Percentiles rank a stretch among this genome's conserved stretches.
Conservation (phyloP, 2,329 filamentous ascomycete genomes). For the Phaeosphaeria sp. region DNA sequence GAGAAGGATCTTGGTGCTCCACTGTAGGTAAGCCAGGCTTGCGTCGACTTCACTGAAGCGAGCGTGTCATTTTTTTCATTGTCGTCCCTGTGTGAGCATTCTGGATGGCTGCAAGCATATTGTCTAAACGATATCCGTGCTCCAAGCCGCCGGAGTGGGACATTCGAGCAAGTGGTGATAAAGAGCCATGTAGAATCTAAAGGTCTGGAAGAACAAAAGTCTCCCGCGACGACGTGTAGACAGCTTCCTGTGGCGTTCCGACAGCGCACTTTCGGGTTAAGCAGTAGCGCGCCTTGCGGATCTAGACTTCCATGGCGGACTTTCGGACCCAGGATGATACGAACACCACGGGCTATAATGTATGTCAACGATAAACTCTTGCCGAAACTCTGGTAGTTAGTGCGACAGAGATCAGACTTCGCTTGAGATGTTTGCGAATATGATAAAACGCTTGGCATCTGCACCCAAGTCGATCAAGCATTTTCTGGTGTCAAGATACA, state of each 20-base stretch:
- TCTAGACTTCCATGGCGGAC: not conserved
- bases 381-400: not conserved
- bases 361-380: not conserved
- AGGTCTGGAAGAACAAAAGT: too few relatives aligned
- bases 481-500: not conserved
- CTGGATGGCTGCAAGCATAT: too few relatives aligned
- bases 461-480: not conserved
- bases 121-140: too few relatives aligned
- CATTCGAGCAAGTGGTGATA: too few relatives aligned
- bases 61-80: too few relatives aligned
- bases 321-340: not conserved
- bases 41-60: too few relatives aligned
- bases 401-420: not conserved
- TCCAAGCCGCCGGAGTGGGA: too few relatives aligned
- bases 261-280: not conserved
- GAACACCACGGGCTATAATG: not conserved
- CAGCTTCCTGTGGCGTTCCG: not conserved
- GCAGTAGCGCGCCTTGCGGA: not conserved
- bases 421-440: not conserved
- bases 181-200: too few relatives aligned
- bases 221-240: not conserved
- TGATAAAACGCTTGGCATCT: conserved; percentile 2
- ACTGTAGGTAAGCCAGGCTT: too few relatives aligned
- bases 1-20: too few relatives aligned
- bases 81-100: too few relatives aligned